Evolutionary conservation across 1,139 yeast species (phyloP).

Genomic region (Diutina rugosa): DNA sequence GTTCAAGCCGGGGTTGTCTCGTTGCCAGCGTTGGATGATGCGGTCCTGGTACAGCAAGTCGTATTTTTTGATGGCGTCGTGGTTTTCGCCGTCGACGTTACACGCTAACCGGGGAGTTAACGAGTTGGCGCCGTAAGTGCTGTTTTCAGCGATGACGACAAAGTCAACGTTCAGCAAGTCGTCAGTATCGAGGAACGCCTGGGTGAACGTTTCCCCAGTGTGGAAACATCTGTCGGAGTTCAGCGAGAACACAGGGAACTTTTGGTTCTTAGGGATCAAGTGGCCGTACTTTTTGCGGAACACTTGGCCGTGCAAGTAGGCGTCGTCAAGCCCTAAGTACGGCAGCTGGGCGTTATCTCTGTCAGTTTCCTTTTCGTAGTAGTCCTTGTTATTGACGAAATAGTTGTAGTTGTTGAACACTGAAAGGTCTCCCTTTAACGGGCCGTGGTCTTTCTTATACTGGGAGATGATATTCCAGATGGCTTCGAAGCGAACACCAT

Average conservation of each 20-base stretch:
- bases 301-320: slow-evolving; percentile 6
- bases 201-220: slow-evolving; percentile 8
- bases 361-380: slow-evolving; percentile 8
- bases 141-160: slow-evolving; percentile 6
- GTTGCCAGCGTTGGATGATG: slow-evolving; percentile 5
- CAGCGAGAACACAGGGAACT: slow-evolving; percentile 7
- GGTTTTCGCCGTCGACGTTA: slow-evolving; percentile 4
- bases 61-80: slow-evolving; percentile 5
- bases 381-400: slow-evolving; percentile 6
- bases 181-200: slow-evolving; percentile 8
- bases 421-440: slow-evolving; percentile 7
- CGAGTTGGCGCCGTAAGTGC: slow-evolving; percentile 8
- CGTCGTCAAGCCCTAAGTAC: slow-evolving; percentile 7
- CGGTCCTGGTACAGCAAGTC: slow-evolving; percentile 5
- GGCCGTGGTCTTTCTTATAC: slow-evolving; percentile 4
- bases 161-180: slow-evolving; percentile 6
- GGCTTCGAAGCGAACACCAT: slow-evolving; percentile 6
- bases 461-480: slow-evolving; percentile 5
- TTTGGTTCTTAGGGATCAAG: slow-evolving; percentile 5
- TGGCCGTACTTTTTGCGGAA: slow-evolving; percentile 7
- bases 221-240: slow-evolving; percentile 8
- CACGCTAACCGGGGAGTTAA: slow-evolving; percentile 8
- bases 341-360: slow-evolving; percentile 8
- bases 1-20: slow-evolving; percentile 6
- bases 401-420: slow-evolving; percentile 8